Percentiles rank a stretch among this genome's conserved stretches.
Evolutionary conservation across 805 yeast genomes (phyloP).

Genomic region (Candida yuanshanica): DNA sequence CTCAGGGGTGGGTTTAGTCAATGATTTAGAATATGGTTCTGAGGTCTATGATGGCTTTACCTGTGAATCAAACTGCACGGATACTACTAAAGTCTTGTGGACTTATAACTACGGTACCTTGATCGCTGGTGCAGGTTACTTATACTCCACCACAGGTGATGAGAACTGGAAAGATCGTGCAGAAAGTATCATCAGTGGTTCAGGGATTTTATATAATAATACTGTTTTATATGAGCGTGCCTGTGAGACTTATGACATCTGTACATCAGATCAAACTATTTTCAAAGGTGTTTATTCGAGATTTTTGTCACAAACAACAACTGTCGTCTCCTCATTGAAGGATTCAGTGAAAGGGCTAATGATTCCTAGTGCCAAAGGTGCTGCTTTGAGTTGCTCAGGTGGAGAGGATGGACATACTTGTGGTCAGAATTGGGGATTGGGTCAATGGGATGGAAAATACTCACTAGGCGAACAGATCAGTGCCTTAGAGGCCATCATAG

Average conservation of each 20-base stretch:
- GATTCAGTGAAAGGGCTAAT: conserved; percentile 29
- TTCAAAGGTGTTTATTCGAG: conserved; percentile 82
- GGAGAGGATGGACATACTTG: conserved; percentile 84
- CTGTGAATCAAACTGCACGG: conserved; percentile 54
- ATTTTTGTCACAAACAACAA: conserved; percentile 65
- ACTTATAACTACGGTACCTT: conserved; percentile 78
- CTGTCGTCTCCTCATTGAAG: conserved; percentile 53
- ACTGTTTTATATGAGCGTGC: conserved; percentile 76
- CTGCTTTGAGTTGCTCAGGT: conserved; percentile 81
- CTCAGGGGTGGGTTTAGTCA: conserved; percentile 40
- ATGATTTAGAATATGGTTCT: conserved; percentile 25
- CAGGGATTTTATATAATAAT: conserved; percentile 31
- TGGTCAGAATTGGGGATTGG: conserved; percentile 71
- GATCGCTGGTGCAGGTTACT: conserved; percentile 67
- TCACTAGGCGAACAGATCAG: conserved; percentile 91
- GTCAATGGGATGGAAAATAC: conserved; percentile 64
- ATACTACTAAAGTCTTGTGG: conserved; percentile 58
- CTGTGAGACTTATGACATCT: conserved; percentile 58
- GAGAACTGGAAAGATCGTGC: conserved; percentile 42
- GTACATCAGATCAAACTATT: conserved; percentile 83
- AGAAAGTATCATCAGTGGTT: conserved; percentile 17
- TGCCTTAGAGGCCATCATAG: conserved; percentile 63
- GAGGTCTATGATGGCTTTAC: conserved; percentile 71
- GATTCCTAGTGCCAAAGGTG: conserved; percentile 55
- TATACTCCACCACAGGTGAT: conserved; percentile 63